Evolutionary conservation across 345 rosid genomes (phyloP).

Genomic region (Carallia brachiata): DNA sequence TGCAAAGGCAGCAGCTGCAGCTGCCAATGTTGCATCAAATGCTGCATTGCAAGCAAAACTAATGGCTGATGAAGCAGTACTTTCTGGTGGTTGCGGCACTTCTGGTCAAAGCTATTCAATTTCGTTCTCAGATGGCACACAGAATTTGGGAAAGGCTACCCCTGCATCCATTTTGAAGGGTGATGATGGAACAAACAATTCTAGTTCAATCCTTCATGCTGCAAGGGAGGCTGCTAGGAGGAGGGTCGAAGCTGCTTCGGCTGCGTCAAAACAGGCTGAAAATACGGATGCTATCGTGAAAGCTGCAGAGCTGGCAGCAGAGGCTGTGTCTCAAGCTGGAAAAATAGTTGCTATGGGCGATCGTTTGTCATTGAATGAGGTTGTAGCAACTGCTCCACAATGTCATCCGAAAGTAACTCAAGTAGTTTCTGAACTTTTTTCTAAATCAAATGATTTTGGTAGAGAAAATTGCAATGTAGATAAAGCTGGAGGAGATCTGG

Average conservation of each 20-base stretch:
- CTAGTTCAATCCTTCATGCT: conserved; percentile 61
- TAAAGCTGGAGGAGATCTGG: conserved; percentile 22
- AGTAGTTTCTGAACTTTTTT: conserved; percentile 38
- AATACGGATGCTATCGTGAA: conserved; percentile 83
- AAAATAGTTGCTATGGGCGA: conserved; percentile 84
- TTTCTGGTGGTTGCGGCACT: conserved; percentile 27
- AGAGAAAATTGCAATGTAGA: conserved; percentile 22
- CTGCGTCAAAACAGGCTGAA: conserved; percentile 86
- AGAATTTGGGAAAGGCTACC: conserved; percentile 42
- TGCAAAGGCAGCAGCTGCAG: conserved; percentile 97
- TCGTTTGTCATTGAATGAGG: conserved; percentile 54
- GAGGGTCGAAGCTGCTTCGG: conserved; percentile 86
- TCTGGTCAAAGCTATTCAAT: conserved; percentile 33
- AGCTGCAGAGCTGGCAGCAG: conserved; percentile 96
- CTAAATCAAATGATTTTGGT: conserved; percentile 27
- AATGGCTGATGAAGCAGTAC: conserved; percentile 85
- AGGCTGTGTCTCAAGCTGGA: conserved; percentile 92
- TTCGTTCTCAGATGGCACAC: conserved; percentile 33
- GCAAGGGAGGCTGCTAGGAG: conserved; percentile 85
- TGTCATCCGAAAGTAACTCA: conserved; percentile 61
- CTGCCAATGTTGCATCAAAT: conserved; percentile 89
- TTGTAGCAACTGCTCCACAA: conserved; percentile 68
- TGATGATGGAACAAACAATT: conserved; percentile 46
- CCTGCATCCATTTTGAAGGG: conserved; percentile 58
- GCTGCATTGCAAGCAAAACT: conserved; percentile 94